Evolutionary conservation across 345 rosid genomes (phyloP).

Genomic region (Fremontodendron californicum): DNA sequence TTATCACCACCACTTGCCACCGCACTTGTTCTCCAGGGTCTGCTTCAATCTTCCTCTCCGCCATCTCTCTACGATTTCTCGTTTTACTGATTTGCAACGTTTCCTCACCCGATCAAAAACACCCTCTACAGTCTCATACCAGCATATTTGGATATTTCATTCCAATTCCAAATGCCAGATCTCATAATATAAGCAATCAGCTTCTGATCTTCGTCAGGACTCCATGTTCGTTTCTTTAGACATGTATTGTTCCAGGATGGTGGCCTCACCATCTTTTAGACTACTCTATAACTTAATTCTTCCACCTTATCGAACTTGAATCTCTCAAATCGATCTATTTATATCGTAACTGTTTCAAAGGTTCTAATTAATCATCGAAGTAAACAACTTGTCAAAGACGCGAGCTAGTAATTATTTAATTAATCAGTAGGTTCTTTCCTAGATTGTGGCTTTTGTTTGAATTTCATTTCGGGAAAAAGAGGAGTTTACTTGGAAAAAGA

Average conservation of each 20-base stretch:
- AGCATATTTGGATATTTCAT: slow-evolving; percentile 28
- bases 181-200: slow-evolving; percentile 27
- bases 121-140: too few relatives aligned
- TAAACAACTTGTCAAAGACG: neutral
- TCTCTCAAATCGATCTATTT: neutral
- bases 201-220: slow-evolving; percentile 34
- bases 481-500: neutral
- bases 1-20: too few relatives aligned
- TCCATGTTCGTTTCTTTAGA: slow-evolving; percentile 35
- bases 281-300: neutral
- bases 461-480: neutral
- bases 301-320: neutral
- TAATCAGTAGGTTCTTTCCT: neutral
- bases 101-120: too few relatives aligned
- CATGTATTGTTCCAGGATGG: neutral
- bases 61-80: too few relatives aligned
- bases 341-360: neutral
- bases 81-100: too few relatives aligned
- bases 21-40: too few relatives aligned
- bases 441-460: neutral
- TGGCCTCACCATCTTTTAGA: slow-evolving; percentile 7
- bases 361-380: neutral
- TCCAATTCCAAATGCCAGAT: slow-evolving; percentile 41
- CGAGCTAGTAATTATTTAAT: neutral
- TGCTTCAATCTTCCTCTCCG: too few relatives aligned